phyloP scores from a whole-genome alignment of 345 rosid species.

The Carallia brachiata region DNA sequence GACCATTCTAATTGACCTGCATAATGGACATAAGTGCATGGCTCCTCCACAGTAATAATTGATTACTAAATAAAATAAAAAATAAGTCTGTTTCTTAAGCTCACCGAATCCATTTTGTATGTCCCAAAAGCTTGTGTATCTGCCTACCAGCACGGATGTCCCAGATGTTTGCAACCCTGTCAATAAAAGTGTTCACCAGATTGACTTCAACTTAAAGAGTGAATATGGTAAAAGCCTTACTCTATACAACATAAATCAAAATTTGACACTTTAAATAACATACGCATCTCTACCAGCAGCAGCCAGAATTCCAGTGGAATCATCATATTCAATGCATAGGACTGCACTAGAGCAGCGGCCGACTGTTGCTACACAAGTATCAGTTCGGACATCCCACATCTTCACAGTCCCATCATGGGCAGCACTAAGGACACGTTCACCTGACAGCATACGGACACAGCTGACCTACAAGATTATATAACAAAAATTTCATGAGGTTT shows the following conservation, averaged over 20 bases:
- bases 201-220: constrained; percentile 5
- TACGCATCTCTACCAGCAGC: constrained; percentile 99
- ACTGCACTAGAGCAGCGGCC: constrained; percentile 94
- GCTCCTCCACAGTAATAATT: constrained; percentile 12
- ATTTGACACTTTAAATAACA: constrained; percentile 23
- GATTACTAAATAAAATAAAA: constrained; percentile 11
- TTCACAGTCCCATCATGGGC: constrained; percentile 91
- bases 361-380: constrained; percentile 96
- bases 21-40: constrained; percentile 21
- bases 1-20: constrained; percentile 95
- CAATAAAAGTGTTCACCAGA: constrained; percentile 23
- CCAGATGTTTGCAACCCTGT: constrained; percentile 93
- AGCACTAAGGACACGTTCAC: constrained; percentile 92
- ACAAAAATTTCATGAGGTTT: constrained; percentile 3
- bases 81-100: constrained; percentile 21
- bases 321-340: constrained; percentile 94
- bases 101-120: constrained; percentile 96
- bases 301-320: constrained; percentile 90
- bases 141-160: constrained; percentile 97
- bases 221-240: not conserved
- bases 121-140: constrained; percentile 96
- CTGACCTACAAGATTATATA: constrained; percentile 55
- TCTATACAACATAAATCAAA: not conserved
- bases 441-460: constrained; percentile 90
- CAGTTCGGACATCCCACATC: constrained; percentile 99